Evolutionary conservation across 2,329 filamentous ascomycete species (phyloP).

Genomic region (Ceratocystis alfenasii): DNA sequence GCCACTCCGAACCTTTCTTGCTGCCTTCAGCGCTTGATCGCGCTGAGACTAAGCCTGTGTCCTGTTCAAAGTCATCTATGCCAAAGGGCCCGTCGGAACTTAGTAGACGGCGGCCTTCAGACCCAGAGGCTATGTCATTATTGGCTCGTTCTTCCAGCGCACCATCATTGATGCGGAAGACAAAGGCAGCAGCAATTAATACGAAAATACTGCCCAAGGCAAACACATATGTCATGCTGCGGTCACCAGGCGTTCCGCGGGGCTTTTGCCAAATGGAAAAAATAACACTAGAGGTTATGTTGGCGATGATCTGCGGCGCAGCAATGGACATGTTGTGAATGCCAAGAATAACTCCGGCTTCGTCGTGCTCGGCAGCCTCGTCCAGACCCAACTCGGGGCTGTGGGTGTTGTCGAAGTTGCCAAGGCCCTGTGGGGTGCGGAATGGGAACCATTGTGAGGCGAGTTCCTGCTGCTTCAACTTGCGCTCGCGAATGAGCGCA

Average conservation of each 20-base stretch:
- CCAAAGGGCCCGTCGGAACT: background rate
- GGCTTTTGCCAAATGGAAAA: slow-evolving; percentile 83
- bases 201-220: slow-evolving; percentile 72
- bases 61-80: background rate
- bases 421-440: slow-evolving; percentile 19
- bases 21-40: background rate
- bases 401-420: slow-evolving; percentile 16
- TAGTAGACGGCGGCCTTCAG: slow-evolving; percentile 1
- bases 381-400: slow-evolving; percentile 32
- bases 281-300: slow-evolving; percentile 68
- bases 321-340: slow-evolving; percentile 95
- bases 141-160: slow-evolving; percentile 17
- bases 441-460: slow-evolving; percentile 21
- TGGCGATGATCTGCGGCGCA: slow-evolving; percentile 82
- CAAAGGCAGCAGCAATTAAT: slow-evolving; percentile 62
- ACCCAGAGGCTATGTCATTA: background rate
- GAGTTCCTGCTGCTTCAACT: slow-evolving; percentile 25
- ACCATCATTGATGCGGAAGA: slow-evolving; percentile 43
- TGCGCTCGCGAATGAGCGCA: slow-evolving; percentile 38
- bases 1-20: background rate
- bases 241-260: slow-evolving; percentile 69
- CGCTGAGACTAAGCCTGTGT: background rate
- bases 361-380: slow-evolving; percentile 52
- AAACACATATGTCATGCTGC: slow-evolving; percentile 76
- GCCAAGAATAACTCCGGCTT: slow-evolving; percentile 81